Conservation (phyloP, 2,329 filamentous ascomycete genomes). For the Ceratocystis alfenasii region DNA sequence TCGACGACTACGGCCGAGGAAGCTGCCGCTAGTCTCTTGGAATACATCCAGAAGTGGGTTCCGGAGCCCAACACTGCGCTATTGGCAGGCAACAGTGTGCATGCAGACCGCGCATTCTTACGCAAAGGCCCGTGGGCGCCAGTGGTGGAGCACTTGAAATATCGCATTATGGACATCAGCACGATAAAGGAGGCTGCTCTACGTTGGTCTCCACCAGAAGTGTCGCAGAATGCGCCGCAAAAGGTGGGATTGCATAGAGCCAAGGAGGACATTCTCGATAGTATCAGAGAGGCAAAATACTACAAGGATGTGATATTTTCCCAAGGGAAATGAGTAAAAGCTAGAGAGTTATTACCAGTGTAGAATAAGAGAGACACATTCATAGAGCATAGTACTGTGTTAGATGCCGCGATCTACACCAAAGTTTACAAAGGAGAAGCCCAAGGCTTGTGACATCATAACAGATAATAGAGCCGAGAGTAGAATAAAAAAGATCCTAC, state of each 20-base stretch:
- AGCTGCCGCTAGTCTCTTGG: conserved; percentile 60
- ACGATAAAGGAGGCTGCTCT: conserved; percentile 79
- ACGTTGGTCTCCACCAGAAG: conserved; percentile 59
- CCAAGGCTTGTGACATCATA: not conserved
- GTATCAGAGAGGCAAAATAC: conserved; percentile 79
- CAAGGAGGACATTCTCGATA: conserved; percentile 82
- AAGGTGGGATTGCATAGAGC: conserved; percentile 76
- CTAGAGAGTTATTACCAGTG: not conserved
- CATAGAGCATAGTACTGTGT: not conserved
- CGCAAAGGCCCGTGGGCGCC: conserved; percentile 58
- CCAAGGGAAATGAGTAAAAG: conserved; percentile 15
- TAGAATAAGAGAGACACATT: not conserved
- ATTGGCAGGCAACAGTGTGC: conserved; percentile 84
- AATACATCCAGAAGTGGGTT: conserved; percentile 63
- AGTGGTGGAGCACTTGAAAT: conserved; percentile 68
- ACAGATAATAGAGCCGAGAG: not conserved
- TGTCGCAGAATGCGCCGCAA: conserved; percentile 50
- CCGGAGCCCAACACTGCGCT: conserved; percentile 56
- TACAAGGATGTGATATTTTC: conserved; percentile 62
- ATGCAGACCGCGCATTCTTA: conserved; percentile 78
- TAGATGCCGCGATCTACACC: not conserved
- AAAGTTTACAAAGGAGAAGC: not conserved
- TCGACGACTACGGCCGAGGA: conserved; percentile 53
- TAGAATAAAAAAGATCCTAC: not conserved
- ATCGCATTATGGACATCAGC: conserved; percentile 86